phyloP scores from a whole-genome alignment of 306 rosid genomes.

The cucumber (Cucumis sativus) region DNA sequence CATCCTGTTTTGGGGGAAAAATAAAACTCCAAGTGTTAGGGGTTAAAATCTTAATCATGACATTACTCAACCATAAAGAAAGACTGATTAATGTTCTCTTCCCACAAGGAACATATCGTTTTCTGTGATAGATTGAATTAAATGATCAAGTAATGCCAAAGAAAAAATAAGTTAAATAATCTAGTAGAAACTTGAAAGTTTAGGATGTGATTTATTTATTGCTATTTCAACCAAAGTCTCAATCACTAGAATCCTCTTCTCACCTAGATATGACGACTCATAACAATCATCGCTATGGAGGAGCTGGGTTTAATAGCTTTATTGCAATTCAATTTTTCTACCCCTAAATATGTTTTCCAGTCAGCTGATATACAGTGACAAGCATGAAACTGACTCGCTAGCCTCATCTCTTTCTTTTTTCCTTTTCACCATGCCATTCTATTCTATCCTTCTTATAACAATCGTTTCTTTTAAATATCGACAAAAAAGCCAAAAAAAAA shows the following conservation, averaged over 20 bases:
- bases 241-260: slow-evolving; percentile 4
- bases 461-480: background rate
- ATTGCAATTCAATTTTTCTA: background rate
- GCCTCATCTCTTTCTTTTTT: background rate
- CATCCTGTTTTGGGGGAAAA: slow-evolving; percentile 50
- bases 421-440: background rate
- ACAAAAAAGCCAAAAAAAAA: no score
- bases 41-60: background rate
- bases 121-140: slow-evolving; percentile 8
- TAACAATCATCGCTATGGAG: slow-evolving; percentile 6
- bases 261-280: background rate
- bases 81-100: slow-evolving; percentile 13
- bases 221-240: slow-evolving; percentile 8
- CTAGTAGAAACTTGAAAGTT: slow-evolving; percentile 12
- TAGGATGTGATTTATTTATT: background rate
- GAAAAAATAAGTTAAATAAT: background rate
- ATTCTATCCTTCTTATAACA: background rate
- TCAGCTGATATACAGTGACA: slow-evolving; percentile 2
- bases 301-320: slow-evolving; percentile 5
- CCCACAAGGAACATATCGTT: slow-evolving; percentile 20
- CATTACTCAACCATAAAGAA: slow-evolving; percentile 1
- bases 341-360: background rate
- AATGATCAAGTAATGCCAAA: background rate
- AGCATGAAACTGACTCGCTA: background rate
- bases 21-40: slow-evolving; percentile 9